Percentiles rank a stretch among this genome's conserved stretches.
Evolutionary conservation across 2,329 filamentous ascomycete species (phyloP).

Genomic region (Neurospora sp.): DNA sequence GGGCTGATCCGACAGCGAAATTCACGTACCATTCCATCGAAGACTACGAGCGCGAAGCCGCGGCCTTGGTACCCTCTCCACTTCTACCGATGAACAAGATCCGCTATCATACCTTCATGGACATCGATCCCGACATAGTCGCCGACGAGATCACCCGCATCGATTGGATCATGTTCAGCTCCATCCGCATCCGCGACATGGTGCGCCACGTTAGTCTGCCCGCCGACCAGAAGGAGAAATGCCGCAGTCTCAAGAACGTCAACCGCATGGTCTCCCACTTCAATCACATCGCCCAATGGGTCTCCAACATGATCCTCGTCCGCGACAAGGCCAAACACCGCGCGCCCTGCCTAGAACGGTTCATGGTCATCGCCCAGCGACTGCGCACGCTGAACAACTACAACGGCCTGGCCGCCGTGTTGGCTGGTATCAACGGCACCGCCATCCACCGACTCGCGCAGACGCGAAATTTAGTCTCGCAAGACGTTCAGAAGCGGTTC

Average conservation of each 20-base stretch:
- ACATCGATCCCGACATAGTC: slow-evolving; percentile 72
- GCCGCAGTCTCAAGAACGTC: slow-evolving; percentile 71
- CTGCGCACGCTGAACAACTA: slow-evolving; percentile 92
- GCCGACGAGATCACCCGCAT: slow-evolving; percentile 89
- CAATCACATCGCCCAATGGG: slow-evolving; percentile 76
- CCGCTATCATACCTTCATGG: slow-evolving; percentile 87
- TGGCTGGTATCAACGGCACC: slow-evolving; percentile 85
- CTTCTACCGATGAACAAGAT: slow-evolving; percentile 67
- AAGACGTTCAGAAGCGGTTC: slow-evolving; percentile 70
- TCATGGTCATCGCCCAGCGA: slow-evolving; percentile 82
- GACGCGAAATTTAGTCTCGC: slow-evolving; percentile 66
- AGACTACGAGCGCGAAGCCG: slow-evolving; percentile 71
- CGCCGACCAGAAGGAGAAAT: slow-evolving; percentile 60
- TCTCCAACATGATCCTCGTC: slow-evolving; percentile 74
- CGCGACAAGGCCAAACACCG: slow-evolving; percentile 94
- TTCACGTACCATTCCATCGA: slow-evolving; percentile 60
- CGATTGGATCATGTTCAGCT: slow-evolving; percentile 97
- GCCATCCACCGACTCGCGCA: slow-evolving; percentile 75
- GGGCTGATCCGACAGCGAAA: slow-evolving; percentile 32
- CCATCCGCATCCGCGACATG: slow-evolving; percentile 85
- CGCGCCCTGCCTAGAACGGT: slow-evolving; percentile 84
- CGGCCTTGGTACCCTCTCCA: slow-evolving; percentile 59
- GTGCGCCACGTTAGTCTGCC: slow-evolving; percentile 82
- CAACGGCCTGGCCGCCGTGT: slow-evolving; percentile 86
- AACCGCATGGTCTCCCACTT: slow-evolving; percentile 92